A percentile compares a stretch with the other conserved stretches of the same genome.
phyloP scores from a whole-genome alignment of 2,329 filamentous ascomycete species.

The Hypoxylon sp. region DNA sequence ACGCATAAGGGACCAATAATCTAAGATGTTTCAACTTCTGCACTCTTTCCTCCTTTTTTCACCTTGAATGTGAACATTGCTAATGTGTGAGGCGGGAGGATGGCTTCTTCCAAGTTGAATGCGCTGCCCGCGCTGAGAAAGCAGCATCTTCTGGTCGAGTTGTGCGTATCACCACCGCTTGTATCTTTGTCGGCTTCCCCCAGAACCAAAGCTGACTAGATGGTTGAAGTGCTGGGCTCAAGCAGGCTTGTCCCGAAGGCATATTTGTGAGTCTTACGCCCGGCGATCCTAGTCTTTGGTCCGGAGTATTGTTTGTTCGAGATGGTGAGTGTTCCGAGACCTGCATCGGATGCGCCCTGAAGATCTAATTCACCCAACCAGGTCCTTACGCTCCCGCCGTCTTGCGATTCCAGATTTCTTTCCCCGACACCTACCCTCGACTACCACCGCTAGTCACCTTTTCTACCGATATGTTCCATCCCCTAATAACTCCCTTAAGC shows the following conservation, averaged over 20 bases:
- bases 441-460: slow-evolving; percentile 88
- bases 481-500: slow-evolving; percentile 89
- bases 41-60: slow-evolving; percentile 7
- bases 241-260: slow-evolving; percentile 83
- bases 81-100: slow-evolving; percentile 40
- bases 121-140: slow-evolving; percentile 67
- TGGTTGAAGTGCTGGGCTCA: slow-evolving; percentile 74
- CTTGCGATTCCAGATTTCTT: slow-evolving; percentile 88
- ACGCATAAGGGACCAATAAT: slow-evolving; percentile 27
- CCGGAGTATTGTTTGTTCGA: slow-evolving; percentile 89
- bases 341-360: slow-evolving; percentile 14
- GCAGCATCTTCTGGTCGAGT: slow-evolving; percentile 83
- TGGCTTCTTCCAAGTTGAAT: slow-evolving; percentile 56
- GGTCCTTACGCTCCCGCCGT: slow-evolving; percentile 90
- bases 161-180: slow-evolving; percentile 65
- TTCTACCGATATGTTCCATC: slow-evolving; percentile 92
- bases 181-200: too few relatives aligned
- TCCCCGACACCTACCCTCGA: slow-evolving; percentile 80
- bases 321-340: slow-evolving; percentile 67
- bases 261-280: slow-evolving; percentile 87
- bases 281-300: slow-evolving; percentile 83
- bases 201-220: slow-evolving; percentile 39
- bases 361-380: slow-evolving; percentile 50
- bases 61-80: slow-evolving; percentile 19
- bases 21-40: slow-evolving; percentile 29